Base-by-base conservation (phyloP, 495 filamentous ascomycete species). In the Penicillium riverlandense region DNA sequence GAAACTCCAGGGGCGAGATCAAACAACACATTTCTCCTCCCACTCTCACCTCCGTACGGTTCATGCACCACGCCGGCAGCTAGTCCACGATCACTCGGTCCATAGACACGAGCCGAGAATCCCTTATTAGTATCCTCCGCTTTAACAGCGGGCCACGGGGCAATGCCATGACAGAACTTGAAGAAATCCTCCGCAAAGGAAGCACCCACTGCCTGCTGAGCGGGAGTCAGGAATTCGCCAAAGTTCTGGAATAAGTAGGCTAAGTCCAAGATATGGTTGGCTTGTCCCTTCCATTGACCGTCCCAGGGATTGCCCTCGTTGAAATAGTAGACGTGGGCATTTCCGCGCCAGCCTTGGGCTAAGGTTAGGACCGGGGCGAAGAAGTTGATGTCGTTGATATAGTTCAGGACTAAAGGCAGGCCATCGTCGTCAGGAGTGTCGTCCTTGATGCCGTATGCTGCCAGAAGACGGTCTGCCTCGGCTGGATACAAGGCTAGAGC, bases 271-370 rank as follows among this genome's bases (percentile, higher is more conserved):
- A 74, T 61, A 43, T 77, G 73, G 7, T 49, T 63, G 9, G 63
- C 48, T 10, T 43, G 46, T 6, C 65, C 66, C 43, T 72, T 69
- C 57, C 59, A 72, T 6, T 54, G 53, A 2, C 71, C 71, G 9
- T 72, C 63, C 66, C 69, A 76, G 1, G 71, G 71, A 47, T 74
- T 75, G 0, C 56, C 57, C 34, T 70, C 66, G 41, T 75, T 71
- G 58, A 75, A 74, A 32, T 74, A 62, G 54, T 74, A 75, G 7
- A 71, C 58, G 42, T 69, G 68, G 11, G 67, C 51, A 29, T 63
- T 67, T 2, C 68, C 58, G 10, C 50, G 54, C 65, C 63, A 70
- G 13, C 57, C 62, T 33, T 45, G 38, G 5, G 66, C 61, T 16
- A 59, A 59, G 7, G 57, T 48, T 22, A 70, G 34, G 0, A 61